Evolutionary conservation across 352 stramenopile species (phyloP), one percentile per base, ranked within the genome.

Genomic region (Globisporangium canariense): DNA sequence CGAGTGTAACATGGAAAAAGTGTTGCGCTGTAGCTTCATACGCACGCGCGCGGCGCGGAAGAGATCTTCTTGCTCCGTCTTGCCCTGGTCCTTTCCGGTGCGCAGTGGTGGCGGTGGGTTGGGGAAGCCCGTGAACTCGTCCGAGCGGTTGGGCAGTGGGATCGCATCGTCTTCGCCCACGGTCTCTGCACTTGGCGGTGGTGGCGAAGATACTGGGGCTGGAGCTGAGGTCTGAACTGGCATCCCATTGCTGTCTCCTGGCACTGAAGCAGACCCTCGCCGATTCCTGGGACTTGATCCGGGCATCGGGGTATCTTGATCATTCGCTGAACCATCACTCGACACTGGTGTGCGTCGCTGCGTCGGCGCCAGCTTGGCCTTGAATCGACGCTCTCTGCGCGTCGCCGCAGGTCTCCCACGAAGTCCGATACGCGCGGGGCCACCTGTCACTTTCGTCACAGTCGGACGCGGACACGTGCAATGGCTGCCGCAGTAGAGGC

Each of bases 1-100:
- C 32, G 80, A 76, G 32, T 69, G 74, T 14, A 67, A 55, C 38
- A 78, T 80, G 25, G 65, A 43, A 41, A 86, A 85, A 8, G 69
- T 71, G 36, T 75, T 84, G 25, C 84, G 79, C 30, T 90, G 82
- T 13, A 93, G 61, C 66, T 91, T 93, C 82, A 93, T 93, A 11
- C 82, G 82, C 10, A 90, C 81, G 14, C 84, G 81, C 1, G 84
- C 84, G 0, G 80, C 82, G 9, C 84, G 80, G 65, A 93, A 91
- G 1, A 93, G 52, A 57, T 93, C 81, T 58, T 93, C 84, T 43
- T 93, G 84, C 43, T 91, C 84, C 50, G 78, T 87, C 62, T 85
- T 86, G 58, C 80, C 73, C n/a, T 43, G 30, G 34, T 62, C 53
- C 4, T 61, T 58, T 1, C 25, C 32, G 32, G 32, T 56, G 34